Percentiles rank a stretch among this genome's conserved stretches.
Evolutionary conservation across 306 rosid species (phyloP).

Genomic region (Psophocarpus tetragonolobus): DNA sequence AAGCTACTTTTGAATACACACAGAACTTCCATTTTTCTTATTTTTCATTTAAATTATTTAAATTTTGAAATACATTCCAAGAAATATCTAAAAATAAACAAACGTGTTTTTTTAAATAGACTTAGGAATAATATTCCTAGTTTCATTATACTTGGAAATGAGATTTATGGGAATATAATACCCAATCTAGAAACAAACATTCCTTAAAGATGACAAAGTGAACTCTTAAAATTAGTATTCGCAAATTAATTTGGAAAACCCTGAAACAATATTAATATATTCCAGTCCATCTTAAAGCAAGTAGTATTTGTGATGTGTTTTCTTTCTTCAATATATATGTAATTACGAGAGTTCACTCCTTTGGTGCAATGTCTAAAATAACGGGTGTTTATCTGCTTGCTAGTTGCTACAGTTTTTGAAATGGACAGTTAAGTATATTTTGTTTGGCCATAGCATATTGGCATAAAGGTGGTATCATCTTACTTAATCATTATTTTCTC

Average conservation of each 20-base stretch:
- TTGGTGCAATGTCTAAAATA: not conserved
- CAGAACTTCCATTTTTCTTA: no score
- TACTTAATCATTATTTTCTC: not conserved
- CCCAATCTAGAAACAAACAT: no score
- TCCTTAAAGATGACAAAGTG: not conserved
- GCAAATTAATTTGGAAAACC: not conserved
- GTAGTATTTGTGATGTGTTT: not conserved
- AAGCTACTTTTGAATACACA: no score
- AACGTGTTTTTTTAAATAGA: no score
- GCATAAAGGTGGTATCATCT: not conserved
- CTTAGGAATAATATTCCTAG: no score
- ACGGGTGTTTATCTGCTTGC: not conserved
- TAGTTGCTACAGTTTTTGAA: slow-evolving; percentile 1
- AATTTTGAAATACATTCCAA: no score
- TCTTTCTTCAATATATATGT: not conserved
- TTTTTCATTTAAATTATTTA: no score
- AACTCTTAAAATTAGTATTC: not conserved
- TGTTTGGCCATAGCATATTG: not conserved
- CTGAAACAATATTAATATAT: not conserved
- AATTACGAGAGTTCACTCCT: not conserved
- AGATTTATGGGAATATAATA: no score
- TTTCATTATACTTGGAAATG: no score
- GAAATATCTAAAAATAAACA: no score
- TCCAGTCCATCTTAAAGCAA: not conserved
- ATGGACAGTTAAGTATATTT: not conserved